A percentile compares a stretch with the other conserved stretches of the same genome.
phyloP scores from a whole-genome alignment of 768 basidiomycete species.

The Boletus subcaerulescens region DNA sequence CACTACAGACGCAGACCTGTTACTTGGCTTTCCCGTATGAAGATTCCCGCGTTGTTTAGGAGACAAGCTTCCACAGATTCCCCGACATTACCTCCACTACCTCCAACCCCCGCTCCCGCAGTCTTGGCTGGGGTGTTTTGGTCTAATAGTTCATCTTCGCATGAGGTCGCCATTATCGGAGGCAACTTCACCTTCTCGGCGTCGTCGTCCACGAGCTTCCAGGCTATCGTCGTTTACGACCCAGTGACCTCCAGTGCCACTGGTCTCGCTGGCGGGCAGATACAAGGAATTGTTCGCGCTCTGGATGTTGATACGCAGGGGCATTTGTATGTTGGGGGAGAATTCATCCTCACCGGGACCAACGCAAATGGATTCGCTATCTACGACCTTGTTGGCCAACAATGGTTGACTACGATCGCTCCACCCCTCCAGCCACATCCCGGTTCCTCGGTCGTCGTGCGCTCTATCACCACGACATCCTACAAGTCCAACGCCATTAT shows the following conservation, averaged over 20 bases:
- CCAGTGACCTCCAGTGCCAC: slow-evolving; percentile 44
- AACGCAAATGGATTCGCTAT: slow-evolving; percentile 68
- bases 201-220: slow-evolving; percentile 38
- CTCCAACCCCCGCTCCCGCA: slow-evolving; percentile 67
- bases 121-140: slow-evolving; percentile 87
- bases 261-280: slow-evolving; percentile 56
- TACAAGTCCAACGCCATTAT: slow-evolving; percentile 62
- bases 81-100: slow-evolving; percentile 51
- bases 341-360: slow-evolving; percentile 64
- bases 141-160: slow-evolving; percentile 69
- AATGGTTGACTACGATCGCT: slow-evolving; percentile 58
- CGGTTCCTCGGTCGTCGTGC: slow-evolving; percentile 59
- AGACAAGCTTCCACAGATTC: slow-evolving; percentile 52
- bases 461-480: slow-evolving; percentile 63
- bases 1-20: slow-evolving; percentile 35
- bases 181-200: slow-evolving; percentile 79
- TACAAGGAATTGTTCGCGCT: slow-evolving; percentile 76
- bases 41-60: slow-evolving; percentile 39
- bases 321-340: slow-evolving; percentile 78
- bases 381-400: slow-evolving; percentile 67
- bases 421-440: slow-evolving; percentile 58
- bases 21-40: slow-evolving; percentile 50
- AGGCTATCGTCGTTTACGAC: slow-evolving; percentile 73
- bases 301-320: slow-evolving; percentile 64
- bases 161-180: slow-evolving; percentile 75